phyloP scores from a whole-genome alignment of 1,139 yeast genomes.

The Geotrichum carabidarum region DNA sequence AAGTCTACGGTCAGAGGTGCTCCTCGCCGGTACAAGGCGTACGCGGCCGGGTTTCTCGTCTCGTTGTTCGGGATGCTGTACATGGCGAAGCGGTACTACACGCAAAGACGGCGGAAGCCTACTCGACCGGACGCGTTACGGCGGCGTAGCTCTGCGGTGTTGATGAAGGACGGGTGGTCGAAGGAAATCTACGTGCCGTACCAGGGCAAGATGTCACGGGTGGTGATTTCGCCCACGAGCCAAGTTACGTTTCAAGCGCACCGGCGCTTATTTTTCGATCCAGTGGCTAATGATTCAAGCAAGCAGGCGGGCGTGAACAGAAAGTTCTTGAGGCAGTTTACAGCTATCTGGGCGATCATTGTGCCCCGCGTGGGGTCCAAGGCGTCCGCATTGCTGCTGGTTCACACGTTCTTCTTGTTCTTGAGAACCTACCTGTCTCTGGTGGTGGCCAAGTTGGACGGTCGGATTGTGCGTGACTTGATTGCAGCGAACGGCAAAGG shows the following conservation, averaged over 20 bases:
- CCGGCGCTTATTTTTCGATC: slow-evolving; percentile 55
- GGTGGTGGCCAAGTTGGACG: slow-evolving; percentile 82
- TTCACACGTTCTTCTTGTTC: slow-evolving; percentile 72
- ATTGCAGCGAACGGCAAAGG: slow-evolving; percentile 77
- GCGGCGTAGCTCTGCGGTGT: slow-evolving; percentile 30
- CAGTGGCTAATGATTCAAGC: slow-evolving; percentile 40
- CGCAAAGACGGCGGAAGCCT: background rate
- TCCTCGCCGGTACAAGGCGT: slow-evolving; percentile 10
- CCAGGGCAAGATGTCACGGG: slow-evolving; percentile 44
- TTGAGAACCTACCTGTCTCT: slow-evolving; percentile 84
- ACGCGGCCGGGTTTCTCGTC: slow-evolving; percentile 1
- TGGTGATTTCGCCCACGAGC: slow-evolving; percentile 56
- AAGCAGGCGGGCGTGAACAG: slow-evolving; percentile 44
- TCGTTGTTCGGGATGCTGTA: background rate
- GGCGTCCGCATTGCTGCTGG: slow-evolving; percentile 58
- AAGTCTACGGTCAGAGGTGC: slow-evolving; percentile 1
- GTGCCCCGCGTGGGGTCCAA: slow-evolving; percentile 69
- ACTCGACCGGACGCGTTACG: slow-evolving; percentile 22
- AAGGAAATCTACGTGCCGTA: slow-evolving; percentile 47
- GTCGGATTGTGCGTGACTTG: slow-evolving; percentile 84
- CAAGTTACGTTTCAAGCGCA: slow-evolving; percentile 64
- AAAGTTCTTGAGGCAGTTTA: slow-evolving; percentile 64
- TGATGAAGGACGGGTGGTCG: slow-evolving; percentile 31
- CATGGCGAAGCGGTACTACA: background rate
- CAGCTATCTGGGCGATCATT: slow-evolving; percentile 73